phyloP scores from a whole-genome alignment of 257 asterid species.

The Solanum sitiens region DNA sequence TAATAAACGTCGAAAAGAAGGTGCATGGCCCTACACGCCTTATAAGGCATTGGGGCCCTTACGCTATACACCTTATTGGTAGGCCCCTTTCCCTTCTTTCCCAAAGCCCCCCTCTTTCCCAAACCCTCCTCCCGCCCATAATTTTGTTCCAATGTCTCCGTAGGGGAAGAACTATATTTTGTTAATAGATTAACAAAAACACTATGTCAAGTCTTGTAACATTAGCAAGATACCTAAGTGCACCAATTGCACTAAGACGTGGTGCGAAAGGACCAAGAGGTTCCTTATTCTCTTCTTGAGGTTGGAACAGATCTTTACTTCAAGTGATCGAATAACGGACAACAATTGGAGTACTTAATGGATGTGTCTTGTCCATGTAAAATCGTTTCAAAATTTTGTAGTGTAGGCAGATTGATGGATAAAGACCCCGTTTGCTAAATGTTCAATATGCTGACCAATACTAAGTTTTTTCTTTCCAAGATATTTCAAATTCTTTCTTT shows the following conservation, averaged over 20 bases:
- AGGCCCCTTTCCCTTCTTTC: neutral
- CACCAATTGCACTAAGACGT: neutral
- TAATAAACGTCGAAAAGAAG: neutral
- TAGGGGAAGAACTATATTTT: neutral
- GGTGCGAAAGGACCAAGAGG: neutral
- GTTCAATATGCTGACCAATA: neutral
- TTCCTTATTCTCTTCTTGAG: neutral
- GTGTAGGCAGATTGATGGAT: neutral
- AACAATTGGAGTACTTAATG: neutral
- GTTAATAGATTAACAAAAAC: neutral
- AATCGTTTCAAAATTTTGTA: neutral
- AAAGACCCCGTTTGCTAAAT: neutral
- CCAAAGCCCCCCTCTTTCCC: neutral
- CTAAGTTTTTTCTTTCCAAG: neutral
- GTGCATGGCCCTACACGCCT: neutral
- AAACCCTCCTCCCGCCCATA: neutral
- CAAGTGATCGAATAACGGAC: neutral
- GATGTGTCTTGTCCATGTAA: neutral
- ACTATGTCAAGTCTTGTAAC: neutral
- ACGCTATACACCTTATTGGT: neutral
- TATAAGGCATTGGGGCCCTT: neutral
- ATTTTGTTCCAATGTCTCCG: neutral
- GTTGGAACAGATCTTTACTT: neutral
- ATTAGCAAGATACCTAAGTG: neutral
- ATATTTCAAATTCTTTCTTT: neutral